These are phyloP conservation scores for Colletotrichum sp. DNA, from an alignment of 2,329 filamentous ascomycete genomes.

Conservation along the genomic window DNA sequence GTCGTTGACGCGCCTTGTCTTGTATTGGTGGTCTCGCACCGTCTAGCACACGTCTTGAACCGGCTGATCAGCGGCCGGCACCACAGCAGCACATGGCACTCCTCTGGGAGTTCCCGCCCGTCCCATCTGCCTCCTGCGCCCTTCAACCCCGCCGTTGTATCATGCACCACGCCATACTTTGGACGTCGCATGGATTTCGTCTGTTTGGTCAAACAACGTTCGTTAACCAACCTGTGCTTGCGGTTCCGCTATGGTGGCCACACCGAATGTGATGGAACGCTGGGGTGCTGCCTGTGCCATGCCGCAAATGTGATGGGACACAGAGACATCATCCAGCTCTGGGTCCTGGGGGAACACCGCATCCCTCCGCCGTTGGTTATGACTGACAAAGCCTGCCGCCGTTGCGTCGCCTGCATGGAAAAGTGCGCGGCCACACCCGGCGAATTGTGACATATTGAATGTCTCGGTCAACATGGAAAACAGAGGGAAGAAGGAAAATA, in stretches of 20 bases:
- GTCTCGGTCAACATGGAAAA: background rate
- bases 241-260: background rate
- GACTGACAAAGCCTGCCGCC: background rate
- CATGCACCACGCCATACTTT: slow-evolving; percentile 11
- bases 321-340: background rate
- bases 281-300: background rate
- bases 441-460: background rate
- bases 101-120: slow-evolving; percentile 19
- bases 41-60: background rate
- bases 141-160: slow-evolving; percentile 11
- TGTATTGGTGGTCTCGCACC: background rate
- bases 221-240: background rate
- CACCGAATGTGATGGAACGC: background rate
- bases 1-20: background rate
- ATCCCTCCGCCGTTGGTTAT: background rate
- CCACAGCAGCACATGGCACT: slow-evolving; percentile 9
- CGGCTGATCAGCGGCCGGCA: background rate
- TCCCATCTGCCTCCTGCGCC: slow-evolving; percentile 11
- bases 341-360: background rate
- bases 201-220: slow-evolving; percentile 4
- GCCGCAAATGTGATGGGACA: background rate
- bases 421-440: background rate
- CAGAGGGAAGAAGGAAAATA: background rate
- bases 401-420: background rate
- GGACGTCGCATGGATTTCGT: slow-evolving; percentile 15